Evolutionary conservation across 345 rosid species (phyloP).

Genomic region (Kandelia obovata): DNA sequence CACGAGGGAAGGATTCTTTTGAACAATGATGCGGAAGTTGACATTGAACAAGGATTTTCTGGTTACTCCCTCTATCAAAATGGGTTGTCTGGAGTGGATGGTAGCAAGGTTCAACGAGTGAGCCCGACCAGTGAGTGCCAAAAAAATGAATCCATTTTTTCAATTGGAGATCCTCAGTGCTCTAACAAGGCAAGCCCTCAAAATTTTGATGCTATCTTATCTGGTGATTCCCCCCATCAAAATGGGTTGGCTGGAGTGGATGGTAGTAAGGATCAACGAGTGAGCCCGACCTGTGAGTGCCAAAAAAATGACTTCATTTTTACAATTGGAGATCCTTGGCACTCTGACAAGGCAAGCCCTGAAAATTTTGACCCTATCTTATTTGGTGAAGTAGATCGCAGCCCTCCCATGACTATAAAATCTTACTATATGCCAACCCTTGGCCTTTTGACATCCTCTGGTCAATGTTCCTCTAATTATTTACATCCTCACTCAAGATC

Average conservation of each 20-base stretch:
- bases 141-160: slow-evolving; percentile 51
- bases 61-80: slow-evolving; percentile 49
- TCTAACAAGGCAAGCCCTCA: slow-evolving; percentile 47
- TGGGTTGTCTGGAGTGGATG: slow-evolving; percentile 22
- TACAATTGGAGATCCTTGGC: slow-evolving; percentile 55
- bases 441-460: slow-evolving; percentile 28
- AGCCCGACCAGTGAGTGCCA: slow-evolving; percentile 30
- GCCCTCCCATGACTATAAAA: slow-evolving; percentile 38
- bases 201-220: slow-evolving; percentile 36
- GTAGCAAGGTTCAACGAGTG: slow-evolving; percentile 29
- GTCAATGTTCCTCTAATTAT: slow-evolving; percentile 28
- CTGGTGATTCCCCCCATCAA: slow-evolving; percentile 17
- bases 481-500: slow-evolving; percentile 50
- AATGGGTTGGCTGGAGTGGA: slow-evolving; percentile 25
- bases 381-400: slow-evolving; percentile 38
- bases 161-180: slow-evolving; percentile 52
- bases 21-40: slow-evolving; percentile 44
- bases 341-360: slow-evolving; percentile 44
- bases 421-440: slow-evolving; percentile 60
- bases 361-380: slow-evolving; percentile 39
- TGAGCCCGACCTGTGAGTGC: slow-evolving; percentile 27
- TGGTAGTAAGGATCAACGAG: slow-evolving; percentile 30
- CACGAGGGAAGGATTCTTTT: slow-evolving; percentile 34
- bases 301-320: slow-evolving; percentile 47
- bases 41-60: slow-evolving; percentile 43